Percentiles rank a stretch among this genome's conserved stretches.
Evolutionary conservation across 495 filamentous ascomycete genomes (phyloP).

Genomic region (Penicillium pulvis): DNA sequence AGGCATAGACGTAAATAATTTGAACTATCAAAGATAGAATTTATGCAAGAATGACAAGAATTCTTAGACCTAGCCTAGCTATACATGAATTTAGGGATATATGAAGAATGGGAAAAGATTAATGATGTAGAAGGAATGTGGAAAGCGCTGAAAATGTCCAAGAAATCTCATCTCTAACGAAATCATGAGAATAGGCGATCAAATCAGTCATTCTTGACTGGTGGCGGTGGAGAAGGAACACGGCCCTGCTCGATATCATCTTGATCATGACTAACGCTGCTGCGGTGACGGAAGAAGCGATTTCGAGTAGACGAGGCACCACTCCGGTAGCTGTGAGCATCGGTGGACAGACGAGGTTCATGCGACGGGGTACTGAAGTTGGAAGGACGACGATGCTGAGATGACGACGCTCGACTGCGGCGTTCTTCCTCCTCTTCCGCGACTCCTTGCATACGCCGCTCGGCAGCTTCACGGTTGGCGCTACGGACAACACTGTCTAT

Average conservation of each 20-base stretch:
- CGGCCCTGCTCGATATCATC: conserved; percentile 40
- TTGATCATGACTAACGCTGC: conserved; percentile 27
- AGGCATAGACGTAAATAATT: no score
- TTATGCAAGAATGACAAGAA: no score
- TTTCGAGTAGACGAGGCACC: conserved; percentile 35
- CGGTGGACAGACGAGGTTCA: conserved; percentile 34
- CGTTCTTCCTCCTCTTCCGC: conserved; percentile 44
- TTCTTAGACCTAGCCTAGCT: not conserved
- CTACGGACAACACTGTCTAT: conserved; percentile 42
- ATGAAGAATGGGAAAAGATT: not conserved
- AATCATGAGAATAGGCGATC: not conserved
- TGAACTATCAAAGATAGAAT: no score
- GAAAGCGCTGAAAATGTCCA: not conserved
- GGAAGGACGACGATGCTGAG: conserved; percentile 28
- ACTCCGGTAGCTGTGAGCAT: conserved; percentile 37
- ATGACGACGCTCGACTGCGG: conserved; percentile 30
- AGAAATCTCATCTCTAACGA: not conserved
- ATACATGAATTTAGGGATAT: not conserved
- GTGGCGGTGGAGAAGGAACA: conserved; percentile 3
- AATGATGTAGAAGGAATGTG: not conserved
- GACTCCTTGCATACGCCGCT: conserved; percentile 50
- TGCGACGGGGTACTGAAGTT: conserved; percentile 27
- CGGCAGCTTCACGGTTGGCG: conserved; percentile 43
- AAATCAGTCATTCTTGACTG: conserved; percentile 4
- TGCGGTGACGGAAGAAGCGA: conserved; percentile 42